Evolutionary conservation across 805 yeast species (phyloP), one percentile per base, ranked within the genome.

Genomic region (Ogataea parapolymorpha): DNA sequence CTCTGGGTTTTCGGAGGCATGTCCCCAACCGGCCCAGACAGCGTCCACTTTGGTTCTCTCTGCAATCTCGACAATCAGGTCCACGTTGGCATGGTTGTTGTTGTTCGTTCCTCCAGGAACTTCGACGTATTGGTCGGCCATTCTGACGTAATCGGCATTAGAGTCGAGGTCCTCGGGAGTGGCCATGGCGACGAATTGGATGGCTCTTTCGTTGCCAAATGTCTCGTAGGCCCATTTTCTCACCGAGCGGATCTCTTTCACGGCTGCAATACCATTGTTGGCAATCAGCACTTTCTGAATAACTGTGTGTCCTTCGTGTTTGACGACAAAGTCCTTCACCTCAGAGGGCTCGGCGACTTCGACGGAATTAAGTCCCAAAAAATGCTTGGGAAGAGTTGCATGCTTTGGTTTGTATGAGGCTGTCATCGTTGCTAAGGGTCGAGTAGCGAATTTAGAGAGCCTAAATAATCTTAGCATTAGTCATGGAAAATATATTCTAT

Each of bases 11-110:
- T 93, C 99, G n/a, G 96, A 87, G 22, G 99, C 99, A 63, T 95
- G 99, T 58, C 99, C 99, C 99, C 99, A 93, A 58, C 99, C 99
- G 26, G 99, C 99, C 99, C 99, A 93, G 44, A 93, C 99, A 18
- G 99, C 99, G 63, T 93, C 95, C 42, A 86, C 97, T 51, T 87
- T 79, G 32, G 95, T 84, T 71, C 97, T 84, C 70, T 93, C 99
- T 26, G 99, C 99, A 35, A 93, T 72, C 58, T 93, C 99, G 35
- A 93, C 97, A 64, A 93, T 93, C 48, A 93, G 74, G 53, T 93
- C 99, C 48, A 93, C 99, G 61, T 93, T 93, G 55, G 99, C 99
- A 63, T 90, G 90, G 68, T 93, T 93, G 67, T 93, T 95, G 72
- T 93, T 93, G 70, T 95, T 95, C 41, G 99, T 93, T 42, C 99